phyloP scores from a whole-genome alignment of 2,329 filamentous ascomycete genomes.

The Byssoonygena ceratinophila region DNA sequence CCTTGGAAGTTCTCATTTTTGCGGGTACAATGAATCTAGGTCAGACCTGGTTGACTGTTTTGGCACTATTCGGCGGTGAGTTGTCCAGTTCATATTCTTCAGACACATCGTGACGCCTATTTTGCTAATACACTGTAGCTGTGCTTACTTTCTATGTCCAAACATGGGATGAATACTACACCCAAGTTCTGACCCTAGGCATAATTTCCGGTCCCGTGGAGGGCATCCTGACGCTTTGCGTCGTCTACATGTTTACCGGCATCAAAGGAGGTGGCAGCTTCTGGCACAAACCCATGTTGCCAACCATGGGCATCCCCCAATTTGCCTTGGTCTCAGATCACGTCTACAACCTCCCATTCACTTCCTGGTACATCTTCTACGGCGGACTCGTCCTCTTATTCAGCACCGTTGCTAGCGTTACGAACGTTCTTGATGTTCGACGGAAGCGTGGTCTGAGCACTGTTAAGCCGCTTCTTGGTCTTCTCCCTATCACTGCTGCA shows the following conservation, averaged over 20 bases:
- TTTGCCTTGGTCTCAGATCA: slow-evolving; percentile 54
- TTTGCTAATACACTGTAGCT: slow-evolving; percentile 40
- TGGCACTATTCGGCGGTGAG: slow-evolving; percentile 71
- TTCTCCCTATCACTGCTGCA: slow-evolving; percentile 66
- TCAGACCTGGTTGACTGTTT: slow-evolving; percentile 79
- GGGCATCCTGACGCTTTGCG: slow-evolving; percentile 72
- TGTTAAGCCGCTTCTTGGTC: slow-evolving; percentile 56
- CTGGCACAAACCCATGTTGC: slow-evolving; percentile 77
- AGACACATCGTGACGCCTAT: not conserved
- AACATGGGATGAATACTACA: slow-evolving; percentile 99
- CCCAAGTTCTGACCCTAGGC: slow-evolving; percentile 84
- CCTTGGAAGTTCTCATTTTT: slow-evolving; percentile 86
- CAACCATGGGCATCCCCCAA: slow-evolving; percentile 57
- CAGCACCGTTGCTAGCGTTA: slow-evolving; percentile 63
- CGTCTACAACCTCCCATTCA: slow-evolving; percentile 73
- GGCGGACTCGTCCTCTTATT: slow-evolving; percentile 69
- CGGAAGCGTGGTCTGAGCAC: slow-evolving; percentile 50
- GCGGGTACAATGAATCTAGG: slow-evolving; percentile 86
- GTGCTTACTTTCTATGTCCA: slow-evolving; percentile 96
- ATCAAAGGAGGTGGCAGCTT: slow-evolving; percentile 79
- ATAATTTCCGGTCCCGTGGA: slow-evolving; percentile 91
- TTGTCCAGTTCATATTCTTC: slow-evolving; percentile 10
- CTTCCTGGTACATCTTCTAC: slow-evolving; percentile 85
- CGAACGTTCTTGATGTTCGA: slow-evolving; percentile 75
- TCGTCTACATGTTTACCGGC: slow-evolving; percentile 74